Evolutionary conservation across 2,329 filamentous ascomycete genomes (phyloP), one percentile per base, ranked within the genome.

Genomic region (Penicillium sp.): DNA sequence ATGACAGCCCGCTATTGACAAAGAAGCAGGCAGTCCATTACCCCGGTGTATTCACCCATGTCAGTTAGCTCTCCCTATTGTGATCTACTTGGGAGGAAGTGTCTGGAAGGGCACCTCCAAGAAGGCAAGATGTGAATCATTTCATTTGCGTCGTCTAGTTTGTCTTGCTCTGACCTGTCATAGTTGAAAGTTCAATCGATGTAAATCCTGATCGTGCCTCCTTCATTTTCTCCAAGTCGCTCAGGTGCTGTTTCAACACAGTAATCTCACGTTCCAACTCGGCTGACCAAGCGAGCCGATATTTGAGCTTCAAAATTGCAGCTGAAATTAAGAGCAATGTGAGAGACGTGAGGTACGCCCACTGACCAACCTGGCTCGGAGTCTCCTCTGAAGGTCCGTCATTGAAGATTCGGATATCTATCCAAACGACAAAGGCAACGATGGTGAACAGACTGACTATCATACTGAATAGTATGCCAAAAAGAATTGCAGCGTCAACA

Each of bases 341-440:
- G 21, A 72, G 63, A 4, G 68, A 64, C 5, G 68, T 67, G 7
- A 69, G 40, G 16, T 63, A 65, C 2, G 63, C 60, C 70, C 70
- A 73, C 48, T 73, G 70, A 9, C 69, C 70, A 13, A 73, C 70
- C 41, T 72, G 70, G 21, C 65, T 59, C 0, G 68, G 65, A 38
- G 57, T 62, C 50, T 73, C 70, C 33, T 68, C 62, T 0, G 64
- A 59, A 0, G 68, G 65, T 1, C 69, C 69, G 40, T 73, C 70
- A 13, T 68, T 61, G 31, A 61, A 50, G 9, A 73, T 71, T 53
- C 65, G 70, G 50, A 62, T 69, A 49, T 73, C 70, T n/a, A 69
- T 68, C 69, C 70, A 73, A 8, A 60, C 56, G 1, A 73, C 65
- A 46, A 73, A 73, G 0, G 68, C 70, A 8, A 72, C 60, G 1